These are phyloP conservation scores for Senecio squalidus DNA, from an alignment of 140 eudicot species.

Conservation along the genomic window DNA sequence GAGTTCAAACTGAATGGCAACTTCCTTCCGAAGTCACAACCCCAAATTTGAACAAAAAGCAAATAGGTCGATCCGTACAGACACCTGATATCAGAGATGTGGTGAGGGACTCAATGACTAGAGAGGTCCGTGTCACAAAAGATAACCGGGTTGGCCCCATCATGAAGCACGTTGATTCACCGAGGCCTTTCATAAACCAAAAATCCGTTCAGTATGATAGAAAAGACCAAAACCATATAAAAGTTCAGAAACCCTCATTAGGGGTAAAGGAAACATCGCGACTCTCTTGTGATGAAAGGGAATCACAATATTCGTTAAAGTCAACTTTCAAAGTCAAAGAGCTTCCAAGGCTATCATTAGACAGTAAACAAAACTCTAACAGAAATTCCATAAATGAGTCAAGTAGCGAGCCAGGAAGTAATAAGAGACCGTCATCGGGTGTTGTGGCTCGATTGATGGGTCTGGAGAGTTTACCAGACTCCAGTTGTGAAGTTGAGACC, in stretches of 20 bases:
- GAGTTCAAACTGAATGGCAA: conserved; percentile 22
- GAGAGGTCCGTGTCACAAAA: conserved; percentile 44
- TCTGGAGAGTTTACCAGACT: conserved; percentile 57
- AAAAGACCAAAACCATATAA: conserved; percentile 30
- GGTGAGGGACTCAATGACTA: conserved; percentile 65
- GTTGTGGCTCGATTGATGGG: conserved; percentile 93
- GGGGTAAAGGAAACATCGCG: conserved; percentile 39
- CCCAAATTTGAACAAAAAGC: conserved; percentile 25
- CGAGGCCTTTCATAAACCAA: conserved; percentile 46
- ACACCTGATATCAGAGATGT: conserved; percentile 49
- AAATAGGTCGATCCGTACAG: conserved; percentile 20
- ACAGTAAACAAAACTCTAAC: conserved; percentile 54
- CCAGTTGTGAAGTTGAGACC: conserved; percentile 16
- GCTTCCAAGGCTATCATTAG: conserved; percentile 79
- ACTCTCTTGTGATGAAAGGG: conserved; percentile 76
- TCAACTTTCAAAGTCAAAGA: conserved; percentile 53
- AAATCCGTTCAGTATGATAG: conserved; percentile 33
- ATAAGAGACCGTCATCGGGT: conserved; percentile 47
- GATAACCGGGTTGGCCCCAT: conserved; percentile 20
- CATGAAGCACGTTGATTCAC: conserved; percentile 70
- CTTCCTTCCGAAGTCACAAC: conserved; percentile 31
- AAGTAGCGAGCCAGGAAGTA: conserved; percentile 54
- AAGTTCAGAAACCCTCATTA: conserved; percentile 16
- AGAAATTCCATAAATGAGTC: conserved; percentile 24
- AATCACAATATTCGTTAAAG: conserved; percentile 37